A percentile compares a stretch with the other conserved stretches of the same genome.
These are phyloP conservation scores for Talaromyces sp. DNA, from an alignment of 2,329 filamentous ascomycete species.

Conservation along the genomic window DNA sequence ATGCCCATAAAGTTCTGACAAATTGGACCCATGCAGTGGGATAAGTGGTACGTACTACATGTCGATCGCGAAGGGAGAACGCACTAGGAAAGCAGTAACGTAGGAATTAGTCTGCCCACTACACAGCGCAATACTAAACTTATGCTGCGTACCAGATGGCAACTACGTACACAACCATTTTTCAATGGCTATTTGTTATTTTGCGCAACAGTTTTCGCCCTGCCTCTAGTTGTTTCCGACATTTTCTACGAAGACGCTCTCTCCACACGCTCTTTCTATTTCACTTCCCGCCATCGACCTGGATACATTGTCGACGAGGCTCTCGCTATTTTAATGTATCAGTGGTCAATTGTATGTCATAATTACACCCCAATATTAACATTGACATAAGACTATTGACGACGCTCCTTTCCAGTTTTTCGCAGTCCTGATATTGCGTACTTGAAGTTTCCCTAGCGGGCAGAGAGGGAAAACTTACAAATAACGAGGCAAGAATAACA, in stretches of 20 bases:
- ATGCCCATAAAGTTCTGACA: background rate
- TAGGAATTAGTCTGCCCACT: background rate
- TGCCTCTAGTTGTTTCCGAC: background rate
- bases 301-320: too few relatives aligned
- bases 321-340: too few relatives aligned
- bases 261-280: background rate
- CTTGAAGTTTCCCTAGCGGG: too few relatives aligned
- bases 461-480: background rate
- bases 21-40: background rate
- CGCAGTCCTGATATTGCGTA: too few relatives aligned
- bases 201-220: too few relatives aligned
- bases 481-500: background rate
- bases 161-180: background rate
- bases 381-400: background rate
- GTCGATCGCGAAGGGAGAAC: background rate
- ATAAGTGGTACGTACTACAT: too few relatives aligned
- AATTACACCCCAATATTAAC: too few relatives aligned
- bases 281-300: too few relatives aligned
- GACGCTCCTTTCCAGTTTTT: too few relatives aligned
- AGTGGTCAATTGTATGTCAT: too few relatives aligned
- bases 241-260: background rate
- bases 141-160: background rate
- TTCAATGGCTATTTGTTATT: background rate
- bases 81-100: background rate
- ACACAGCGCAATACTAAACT: background rate